Percentiles rank a stretch among this genome's conserved stretches.
Evolutionary conservation across 106 monocot species (phyloP).

Genomic region (Alisma plantagoaquatica): DNA sequence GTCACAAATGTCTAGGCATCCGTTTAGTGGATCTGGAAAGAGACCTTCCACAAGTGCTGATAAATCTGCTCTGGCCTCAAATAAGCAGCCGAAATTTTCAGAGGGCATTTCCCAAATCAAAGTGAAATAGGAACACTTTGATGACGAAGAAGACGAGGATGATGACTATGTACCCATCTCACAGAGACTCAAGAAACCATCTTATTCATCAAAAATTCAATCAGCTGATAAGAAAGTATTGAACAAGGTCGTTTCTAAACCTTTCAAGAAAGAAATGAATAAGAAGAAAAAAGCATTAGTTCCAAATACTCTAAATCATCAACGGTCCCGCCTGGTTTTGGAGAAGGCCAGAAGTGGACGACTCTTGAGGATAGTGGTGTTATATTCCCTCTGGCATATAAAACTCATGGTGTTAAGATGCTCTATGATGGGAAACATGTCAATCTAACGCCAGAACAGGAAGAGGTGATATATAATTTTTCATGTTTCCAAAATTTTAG

Average conservation of each 20-base stretch:
- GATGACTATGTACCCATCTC: conserved; percentile 34
- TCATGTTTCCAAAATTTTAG: too few species aligned
- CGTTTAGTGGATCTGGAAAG: conserved; percentile 27
- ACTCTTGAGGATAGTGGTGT: conserved; percentile 88
- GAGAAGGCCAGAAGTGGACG: conserved; percentile 89
- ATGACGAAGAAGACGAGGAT: conserved; percentile 37
- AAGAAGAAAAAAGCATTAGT: conserved; percentile 37
- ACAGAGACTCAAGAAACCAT: conserved; percentile 39
- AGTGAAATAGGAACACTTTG: conserved; percentile 24
- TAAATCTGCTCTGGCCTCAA: conserved; percentile 17
- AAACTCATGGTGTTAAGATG: conserved; percentile 91
- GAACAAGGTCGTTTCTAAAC: conserved; percentile 35
- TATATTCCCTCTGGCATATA: conserved; percentile 92
- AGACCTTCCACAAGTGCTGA: conserved; percentile 4
- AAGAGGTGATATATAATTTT: conserved; percentile 62
- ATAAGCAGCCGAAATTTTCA: conserved; percentile 55
- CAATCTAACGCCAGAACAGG: conserved; percentile 86
- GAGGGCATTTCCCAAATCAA: conserved; percentile 10
- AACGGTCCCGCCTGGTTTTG: conserved; percentile 80
- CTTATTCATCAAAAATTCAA: conserved; percentile 25
- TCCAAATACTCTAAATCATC: conserved; percentile 49
- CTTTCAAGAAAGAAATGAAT: conserved; percentile 44
- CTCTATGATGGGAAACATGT: conserved; percentile 84
- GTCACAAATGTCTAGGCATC: neutral
- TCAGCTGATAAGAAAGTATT: conserved; percentile 31